A percentile compares a stretch with the other conserved stretches of the same genome.
Evolutionary conservation across 2,329 filamentous ascomycete genomes (phyloP).

Genomic region (Orbilia quercus): DNA sequence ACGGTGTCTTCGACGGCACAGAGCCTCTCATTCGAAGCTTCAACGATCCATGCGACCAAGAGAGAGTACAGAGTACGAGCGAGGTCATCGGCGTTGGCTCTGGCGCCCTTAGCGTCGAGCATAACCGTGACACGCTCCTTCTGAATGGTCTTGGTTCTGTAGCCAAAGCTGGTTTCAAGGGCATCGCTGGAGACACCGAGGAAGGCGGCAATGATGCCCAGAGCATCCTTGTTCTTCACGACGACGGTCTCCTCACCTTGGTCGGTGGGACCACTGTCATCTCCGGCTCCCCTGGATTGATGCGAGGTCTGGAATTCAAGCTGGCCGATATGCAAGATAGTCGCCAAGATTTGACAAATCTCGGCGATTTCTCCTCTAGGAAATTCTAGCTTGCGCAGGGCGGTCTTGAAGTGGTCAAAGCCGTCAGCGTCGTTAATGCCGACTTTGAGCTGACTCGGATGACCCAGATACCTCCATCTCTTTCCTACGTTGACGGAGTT

Average conservation of each 20-base stretch:
- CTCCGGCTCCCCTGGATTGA: conserved; percentile 79
- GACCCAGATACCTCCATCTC: conserved; percentile 94
- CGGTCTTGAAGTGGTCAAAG: conserved; percentile 97
- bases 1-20: conserved; percentile 89
- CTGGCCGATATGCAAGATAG: conserved; percentile 96
- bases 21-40: conserved; percentile 87
- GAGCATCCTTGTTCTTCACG: conserved; percentile 91
- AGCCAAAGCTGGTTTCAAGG: conserved; percentile 87
- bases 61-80: conserved; percentile 93
- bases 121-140: conserved; percentile 98
- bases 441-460: conserved; percentile 95
- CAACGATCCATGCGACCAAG: conserved; percentile 91
- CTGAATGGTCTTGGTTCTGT: conserved; percentile 96
- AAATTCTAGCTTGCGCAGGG: conserved; percentile 92
- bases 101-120: conserved; percentile 90
- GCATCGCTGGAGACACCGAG: conserved; percentile 83
- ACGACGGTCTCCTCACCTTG: conserved; percentile 85
- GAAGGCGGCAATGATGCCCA: conserved; percentile 91
- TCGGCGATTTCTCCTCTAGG: conserved; percentile 92
- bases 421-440: conserved; percentile 96
- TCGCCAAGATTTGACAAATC: conserved; percentile 92
- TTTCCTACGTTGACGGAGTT: conserved; percentile 73
- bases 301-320: conserved; percentile 89
- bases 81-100: conserved; percentile 91
- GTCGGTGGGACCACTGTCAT: conserved; percentile 96